Percentiles rank a stretch among this genome's conserved stretches.
phyloP scores from a whole-genome alignment of 345 rosid genomes.

The Heritiera fomes region DNA sequence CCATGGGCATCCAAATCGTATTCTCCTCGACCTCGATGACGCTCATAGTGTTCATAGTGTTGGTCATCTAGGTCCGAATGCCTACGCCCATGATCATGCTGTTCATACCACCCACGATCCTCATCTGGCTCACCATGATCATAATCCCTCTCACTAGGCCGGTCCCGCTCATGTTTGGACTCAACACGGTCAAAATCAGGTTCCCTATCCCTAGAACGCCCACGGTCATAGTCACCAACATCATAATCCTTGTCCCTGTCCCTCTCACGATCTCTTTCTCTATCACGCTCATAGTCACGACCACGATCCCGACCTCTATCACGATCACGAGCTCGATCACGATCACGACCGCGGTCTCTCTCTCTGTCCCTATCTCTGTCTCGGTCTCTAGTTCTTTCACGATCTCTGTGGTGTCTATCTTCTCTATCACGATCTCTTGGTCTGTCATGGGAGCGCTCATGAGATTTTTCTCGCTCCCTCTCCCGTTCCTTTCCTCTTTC shows the following conservation, averaged over 20 bases:
- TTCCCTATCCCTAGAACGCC: constrained; percentile 66
- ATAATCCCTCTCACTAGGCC: constrained; percentile 57
- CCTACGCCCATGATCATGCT: constrained; percentile 53
- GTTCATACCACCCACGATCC: constrained; percentile 55
- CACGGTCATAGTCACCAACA: constrained; percentile 47
- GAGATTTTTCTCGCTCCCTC: constrained; percentile 73
- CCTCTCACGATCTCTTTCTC: constrained; percentile 51
- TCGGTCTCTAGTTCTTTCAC: constrained; percentile 66
- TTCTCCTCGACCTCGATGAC: constrained; percentile 44
- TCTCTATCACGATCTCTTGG: constrained; percentile 89
- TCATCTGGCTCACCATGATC: constrained; percentile 56
- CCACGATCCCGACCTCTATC: constrained; percentile 44
- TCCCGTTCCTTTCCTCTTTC: constrained; percentile 81
- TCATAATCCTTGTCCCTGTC: constrained; percentile 36
- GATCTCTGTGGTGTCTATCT: constrained; percentile 79
- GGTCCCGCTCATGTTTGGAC: constrained; percentile 58
- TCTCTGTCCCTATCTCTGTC: constrained; percentile 29
- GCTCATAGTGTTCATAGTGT: constrained; percentile 43
- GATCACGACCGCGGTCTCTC: constrained; percentile 40
- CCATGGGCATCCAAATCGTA: constrained; percentile 40
- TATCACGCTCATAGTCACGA: not conserved
- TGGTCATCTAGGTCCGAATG: constrained; percentile 48
- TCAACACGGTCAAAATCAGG: constrained; percentile 59
- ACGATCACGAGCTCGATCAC: constrained; percentile 42
- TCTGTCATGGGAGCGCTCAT: constrained; percentile 69